Conservation (phyloP, 2,329 filamentous ascomycete species). For the Arthrobotrys entomopaga region DNA sequence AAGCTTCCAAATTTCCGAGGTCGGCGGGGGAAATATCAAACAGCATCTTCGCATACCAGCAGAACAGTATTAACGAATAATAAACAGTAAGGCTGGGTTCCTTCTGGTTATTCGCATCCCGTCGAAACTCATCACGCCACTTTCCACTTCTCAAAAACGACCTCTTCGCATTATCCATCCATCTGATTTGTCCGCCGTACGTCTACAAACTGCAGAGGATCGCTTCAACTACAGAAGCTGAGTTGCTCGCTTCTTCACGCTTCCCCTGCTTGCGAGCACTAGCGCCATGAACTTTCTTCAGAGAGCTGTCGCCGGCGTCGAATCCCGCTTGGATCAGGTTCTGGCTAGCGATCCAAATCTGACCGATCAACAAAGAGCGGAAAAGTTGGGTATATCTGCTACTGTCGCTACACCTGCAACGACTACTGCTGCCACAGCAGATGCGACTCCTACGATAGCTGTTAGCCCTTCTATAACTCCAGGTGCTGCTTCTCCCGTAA, state of each 20-base stretch:
- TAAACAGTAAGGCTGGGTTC: slow-evolving; percentile 4
- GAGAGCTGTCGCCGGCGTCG: slow-evolving; percentile 90
- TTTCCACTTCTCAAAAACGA: background rate
- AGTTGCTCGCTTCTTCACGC: background rate
- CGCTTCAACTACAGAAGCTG: too few relatives aligned
- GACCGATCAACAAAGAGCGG: slow-evolving; percentile 60
- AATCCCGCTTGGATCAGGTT: slow-evolving; percentile 91
- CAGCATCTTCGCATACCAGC: background rate
- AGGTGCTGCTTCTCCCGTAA: slow-evolving; percentile 4
- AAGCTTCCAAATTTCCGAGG: slow-evolving; percentile 28
- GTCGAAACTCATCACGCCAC: background rate
- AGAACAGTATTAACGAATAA: background rate
- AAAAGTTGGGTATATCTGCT: slow-evolving; percentile 60
- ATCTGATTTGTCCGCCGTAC: background rate
- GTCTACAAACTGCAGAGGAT: background rate
- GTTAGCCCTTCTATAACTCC: slow-evolving; percentile 4
- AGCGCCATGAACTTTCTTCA: slow-evolving; percentile 72
- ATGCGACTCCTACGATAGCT: slow-evolving; percentile 8
- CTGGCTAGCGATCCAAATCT: slow-evolving; percentile 75
- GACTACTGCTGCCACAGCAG: slow-evolving; percentile 1
- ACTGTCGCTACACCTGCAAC: background rate
- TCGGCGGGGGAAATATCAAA: slow-evolving; percentile 23
- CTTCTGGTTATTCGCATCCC: background rate
- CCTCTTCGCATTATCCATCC: background rate
- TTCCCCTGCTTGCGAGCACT: background rate